phyloP scores from a whole-genome alignment of 495 filamentous ascomycete species.

The Barbatosphaeria neglecta region DNA sequence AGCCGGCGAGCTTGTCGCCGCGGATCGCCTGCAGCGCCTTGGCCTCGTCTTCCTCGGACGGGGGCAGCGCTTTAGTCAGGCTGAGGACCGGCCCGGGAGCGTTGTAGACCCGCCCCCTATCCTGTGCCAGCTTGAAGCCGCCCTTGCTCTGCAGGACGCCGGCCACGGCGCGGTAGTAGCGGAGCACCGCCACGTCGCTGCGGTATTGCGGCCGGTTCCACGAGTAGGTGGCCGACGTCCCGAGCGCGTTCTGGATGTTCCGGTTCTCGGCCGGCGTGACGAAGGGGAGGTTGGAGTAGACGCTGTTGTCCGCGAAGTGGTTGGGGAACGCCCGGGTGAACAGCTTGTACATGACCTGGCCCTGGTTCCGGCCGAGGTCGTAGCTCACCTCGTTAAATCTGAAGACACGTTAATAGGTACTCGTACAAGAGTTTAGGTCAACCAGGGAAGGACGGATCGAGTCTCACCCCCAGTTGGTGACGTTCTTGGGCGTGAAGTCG shows the following conservation, averaged over 20 bases:
- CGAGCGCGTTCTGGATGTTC: constrained; percentile 50
- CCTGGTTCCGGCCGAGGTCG: constrained; percentile 54
- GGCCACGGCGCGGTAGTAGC: constrained; percentile 47
- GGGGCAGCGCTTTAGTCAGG: constrained; percentile 35
- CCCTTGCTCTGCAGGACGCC: constrained; percentile 40
- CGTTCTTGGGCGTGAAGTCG: constrained; percentile 52
- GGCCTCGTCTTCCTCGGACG: constrained; percentile 39
- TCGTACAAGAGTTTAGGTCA: too few species aligned
- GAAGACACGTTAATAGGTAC: constrained; percentile 55
- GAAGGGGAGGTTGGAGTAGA: constrained; percentile 66
- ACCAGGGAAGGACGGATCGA: constrained; percentile 50
- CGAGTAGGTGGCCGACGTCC: constrained; percentile 50
- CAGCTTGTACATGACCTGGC: constrained; percentile 63
- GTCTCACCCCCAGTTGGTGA: constrained; percentile 71
- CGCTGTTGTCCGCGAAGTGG: constrained; percentile 54
- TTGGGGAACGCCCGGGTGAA: constrained; percentile 58
- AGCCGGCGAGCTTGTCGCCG: constrained; percentile 39
- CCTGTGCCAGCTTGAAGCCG: constrained; percentile 53
- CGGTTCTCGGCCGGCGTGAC: constrained; percentile 60
- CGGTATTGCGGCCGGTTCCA: constrained; percentile 44
- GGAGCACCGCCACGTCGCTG: constrained; percentile 41
- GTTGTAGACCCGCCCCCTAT: constrained; percentile 39
- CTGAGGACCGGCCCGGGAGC: constrained; percentile 42
- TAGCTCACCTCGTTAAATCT: constrained; percentile 45
- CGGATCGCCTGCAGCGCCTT: constrained; percentile 43